Conservation (phyloP, 2,329 filamentous ascomycete species). For the Monosporascus sp. region DNA sequence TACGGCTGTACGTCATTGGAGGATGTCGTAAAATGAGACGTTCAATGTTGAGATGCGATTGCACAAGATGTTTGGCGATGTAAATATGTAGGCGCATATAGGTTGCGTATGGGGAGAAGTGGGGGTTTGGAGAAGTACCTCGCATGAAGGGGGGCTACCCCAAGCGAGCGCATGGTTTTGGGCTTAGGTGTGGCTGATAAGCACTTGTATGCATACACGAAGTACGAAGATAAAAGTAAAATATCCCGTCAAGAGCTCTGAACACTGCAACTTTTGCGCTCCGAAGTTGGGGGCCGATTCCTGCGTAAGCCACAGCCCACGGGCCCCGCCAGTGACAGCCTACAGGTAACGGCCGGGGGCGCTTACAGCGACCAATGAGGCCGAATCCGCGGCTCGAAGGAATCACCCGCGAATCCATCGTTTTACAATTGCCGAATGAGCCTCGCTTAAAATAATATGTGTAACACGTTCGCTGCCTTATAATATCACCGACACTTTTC, state of each 20-base stretch:
- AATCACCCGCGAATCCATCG: neutral
- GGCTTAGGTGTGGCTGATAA: neutral
- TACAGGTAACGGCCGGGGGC: neutral
- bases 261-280: too few species aligned
- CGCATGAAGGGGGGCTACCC: neutral
- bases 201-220: neutral
- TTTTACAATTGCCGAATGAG: neutral
- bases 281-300: too few species aligned
- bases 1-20: neutral
- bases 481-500: too few species aligned
- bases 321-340: too few species aligned
- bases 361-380: neutral
- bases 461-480: too few species aligned
- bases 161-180: neutral
- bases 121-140: neutral
- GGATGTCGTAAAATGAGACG: neutral
- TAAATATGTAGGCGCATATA: neutral
- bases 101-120: neutral
- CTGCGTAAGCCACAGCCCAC: too few species aligned
- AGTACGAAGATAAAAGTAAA: conserved; percentile 1
- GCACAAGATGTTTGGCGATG: neutral
- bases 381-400: neutral
- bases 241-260: too few species aligned
- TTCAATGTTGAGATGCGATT: neutral
- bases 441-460: neutral